Evolutionary conservation across 164 flowering plant species (phyloP).

Genomic region (Tinospora cordifolia): DNA sequence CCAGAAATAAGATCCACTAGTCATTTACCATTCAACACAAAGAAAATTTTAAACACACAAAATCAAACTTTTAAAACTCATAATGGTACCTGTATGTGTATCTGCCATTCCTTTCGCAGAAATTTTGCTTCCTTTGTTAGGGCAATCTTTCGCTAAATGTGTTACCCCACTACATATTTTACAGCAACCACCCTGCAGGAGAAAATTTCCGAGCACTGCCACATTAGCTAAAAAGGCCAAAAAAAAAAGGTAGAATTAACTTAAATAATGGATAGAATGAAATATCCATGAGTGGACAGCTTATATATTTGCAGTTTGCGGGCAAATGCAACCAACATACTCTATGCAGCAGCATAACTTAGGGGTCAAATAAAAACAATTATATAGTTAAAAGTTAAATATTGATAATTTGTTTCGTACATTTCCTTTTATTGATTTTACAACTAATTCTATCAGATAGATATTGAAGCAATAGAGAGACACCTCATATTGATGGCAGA

Average conservation of each 20-base stretch:
- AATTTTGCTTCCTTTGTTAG: constrained; percentile 40
- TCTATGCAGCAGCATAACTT: neutral
- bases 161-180: constrained; percentile 78
- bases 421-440: too few species aligned
- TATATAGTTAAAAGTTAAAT: too few species aligned
- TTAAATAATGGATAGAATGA: neutral
- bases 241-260: neutral
- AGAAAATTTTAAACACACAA: neutral
- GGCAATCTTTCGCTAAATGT: constrained; percentile 90
- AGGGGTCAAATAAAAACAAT: too few species aligned
- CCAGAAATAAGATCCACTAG: too few species aligned
- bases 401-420: too few species aligned
- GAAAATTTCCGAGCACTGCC: neutral
- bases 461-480: neutral
- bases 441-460: too few species aligned
- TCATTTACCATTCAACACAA: neutral
- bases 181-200: constrained; percentile 78
- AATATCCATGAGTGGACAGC: neutral
- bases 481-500: neutral
- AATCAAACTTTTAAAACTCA: neutral
- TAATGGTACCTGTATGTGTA: constrained; percentile 24
- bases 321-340: neutral
- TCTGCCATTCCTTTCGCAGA: constrained; percentile 4
- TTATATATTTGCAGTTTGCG: neutral
- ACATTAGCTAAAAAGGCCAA: neutral